These are phyloP conservation scores for Apiospora koreana DNA, from an alignment of 2,329 filamentous ascomycete genomes.

Conservation along the genomic window DNA sequence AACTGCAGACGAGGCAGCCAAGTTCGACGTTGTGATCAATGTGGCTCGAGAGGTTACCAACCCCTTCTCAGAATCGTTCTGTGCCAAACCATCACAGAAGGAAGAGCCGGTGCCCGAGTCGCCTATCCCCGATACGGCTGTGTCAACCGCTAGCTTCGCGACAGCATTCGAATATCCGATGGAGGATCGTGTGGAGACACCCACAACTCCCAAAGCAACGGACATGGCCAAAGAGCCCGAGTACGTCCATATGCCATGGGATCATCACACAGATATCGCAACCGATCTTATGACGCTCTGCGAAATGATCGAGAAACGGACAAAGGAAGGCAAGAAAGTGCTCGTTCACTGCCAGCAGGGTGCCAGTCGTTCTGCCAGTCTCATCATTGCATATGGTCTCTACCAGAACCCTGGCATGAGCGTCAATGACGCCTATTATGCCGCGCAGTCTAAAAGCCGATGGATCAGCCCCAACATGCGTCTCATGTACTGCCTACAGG, in stretches of 20 bases:
- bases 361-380: slow-evolving; percentile 79
- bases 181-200: slow-evolving; percentile 45
- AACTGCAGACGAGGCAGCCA: slow-evolving; percentile 72
- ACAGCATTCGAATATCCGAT: slow-evolving; percentile 61
- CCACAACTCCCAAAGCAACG: slow-evolving; percentile 58
- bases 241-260: slow-evolving; percentile 86
- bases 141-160: slow-evolving; percentile 57
- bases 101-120: slow-evolving; percentile 39
- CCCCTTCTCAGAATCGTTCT: slow-evolving; percentile 56
- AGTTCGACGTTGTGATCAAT: slow-evolving; percentile 83
- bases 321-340: slow-evolving; percentile 74
- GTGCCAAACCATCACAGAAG: slow-evolving; percentile 25
- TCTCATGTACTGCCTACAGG: slow-evolving; percentile 84
- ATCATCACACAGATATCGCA: slow-evolving; percentile 85
- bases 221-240: slow-evolving; percentile 59
- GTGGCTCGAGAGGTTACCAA: slow-evolving; percentile 81
- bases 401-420: slow-evolving; percentile 76
- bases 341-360: slow-evolving; percentile 85
- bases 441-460: slow-evolving; percentile 76
- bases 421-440: slow-evolving; percentile 82
- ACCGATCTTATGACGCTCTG: slow-evolving; percentile 75
- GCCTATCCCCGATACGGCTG: slow-evolving; percentile 55
- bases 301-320: slow-evolving; percentile 72
- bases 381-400: slow-evolving; percentile 84
- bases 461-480: slow-evolving; percentile 95